These are phyloP conservation scores for Neonectria magnoliae DNA, from an alignment of 2,329 filamentous ascomycete species.

Conservation along the genomic window DNA sequence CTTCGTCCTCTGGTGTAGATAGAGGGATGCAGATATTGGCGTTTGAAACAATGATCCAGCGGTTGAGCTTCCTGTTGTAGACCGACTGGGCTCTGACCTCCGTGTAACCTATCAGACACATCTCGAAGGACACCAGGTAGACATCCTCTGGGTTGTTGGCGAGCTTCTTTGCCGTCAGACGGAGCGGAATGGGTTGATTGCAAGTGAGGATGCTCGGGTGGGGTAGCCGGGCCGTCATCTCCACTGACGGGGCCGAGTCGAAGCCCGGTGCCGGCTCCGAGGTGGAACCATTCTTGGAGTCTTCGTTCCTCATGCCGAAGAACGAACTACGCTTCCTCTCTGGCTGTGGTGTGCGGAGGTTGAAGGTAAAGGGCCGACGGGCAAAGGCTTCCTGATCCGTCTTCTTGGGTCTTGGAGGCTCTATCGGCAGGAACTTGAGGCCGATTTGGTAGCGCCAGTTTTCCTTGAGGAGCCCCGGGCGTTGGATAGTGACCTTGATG, in stretches of 20 bases:
- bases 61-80: conserved; percentile 72
- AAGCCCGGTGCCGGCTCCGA: conserved; percentile 44
- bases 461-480: conserved; percentile 90
- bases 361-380: conserved; percentile 72
- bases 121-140: conserved; percentile 80
- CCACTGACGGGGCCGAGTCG: conserved; percentile 70
- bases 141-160: conserved; percentile 75
- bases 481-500: conserved; percentile 91
- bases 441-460: conserved; percentile 77
- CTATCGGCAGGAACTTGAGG: conserved; percentile 92
- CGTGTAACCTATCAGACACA: conserved; percentile 84
- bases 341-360: conserved; percentile 49
- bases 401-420: conserved; percentile 77
- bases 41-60: conserved; percentile 79
- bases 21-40: conserved; percentile 78
- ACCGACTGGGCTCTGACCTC: conserved; percentile 82
- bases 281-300: conserved; percentile 36
- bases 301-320: conserved; percentile 59
- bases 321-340: conserved; percentile 67
- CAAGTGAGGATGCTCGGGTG: conserved; percentile 90
- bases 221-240: conserved; percentile 81
- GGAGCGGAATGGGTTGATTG: conserved; percentile 84
- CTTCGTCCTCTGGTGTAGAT: conserved; percentile 60
- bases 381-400: conserved; percentile 85
- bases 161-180: conserved; percentile 81